Percentiles rank a stretch among this genome's conserved stretches.
These are phyloP conservation scores for Podospora tetraspora DNA, from an alignment of 495 filamentous ascomycete species.

Conservation along the genomic window DNA sequence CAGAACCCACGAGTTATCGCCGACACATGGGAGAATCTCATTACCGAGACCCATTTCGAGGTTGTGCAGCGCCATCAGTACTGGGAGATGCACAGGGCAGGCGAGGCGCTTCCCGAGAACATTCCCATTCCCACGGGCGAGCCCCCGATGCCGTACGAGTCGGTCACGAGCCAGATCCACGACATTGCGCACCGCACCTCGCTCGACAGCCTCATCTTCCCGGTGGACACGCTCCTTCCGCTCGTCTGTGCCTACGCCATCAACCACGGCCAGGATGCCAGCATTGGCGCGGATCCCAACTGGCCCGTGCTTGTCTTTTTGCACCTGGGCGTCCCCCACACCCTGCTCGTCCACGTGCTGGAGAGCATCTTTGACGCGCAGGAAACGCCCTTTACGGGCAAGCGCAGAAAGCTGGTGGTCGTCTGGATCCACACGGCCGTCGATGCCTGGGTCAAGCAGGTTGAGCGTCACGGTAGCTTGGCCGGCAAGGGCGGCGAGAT, in stretches of 20 bases:
- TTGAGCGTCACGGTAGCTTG: conserved; percentile 32
- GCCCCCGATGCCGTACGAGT: conserved; percentile 66
- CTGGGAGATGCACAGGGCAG: conserved; percentile 22
- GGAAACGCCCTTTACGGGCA: conserved; percentile 73
- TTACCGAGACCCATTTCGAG: conserved; percentile 64
- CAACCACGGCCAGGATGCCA: conserved; percentile 61
- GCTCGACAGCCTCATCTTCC: conserved; percentile 69
- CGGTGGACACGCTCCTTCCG: conserved; percentile 54
- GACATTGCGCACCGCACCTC: conserved; percentile 72
- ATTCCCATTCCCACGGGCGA: conserved; percentile 17
- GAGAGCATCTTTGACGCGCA: conserved; percentile 80
- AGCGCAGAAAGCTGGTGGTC: conserved; percentile 35
- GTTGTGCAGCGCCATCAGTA: conserved; percentile 47
- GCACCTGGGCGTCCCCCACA: conserved; percentile 66
- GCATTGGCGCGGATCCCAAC: conserved; percentile 51
- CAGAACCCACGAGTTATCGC: conserved; percentile 75
- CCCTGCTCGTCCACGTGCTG: conserved; percentile 68
- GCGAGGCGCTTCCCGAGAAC: conserved; percentile 14
- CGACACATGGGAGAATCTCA: conserved; percentile 76
- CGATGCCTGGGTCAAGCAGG: conserved; percentile 38
- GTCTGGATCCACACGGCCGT: conserved; percentile 40
- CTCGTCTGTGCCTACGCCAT: conserved; percentile 74
- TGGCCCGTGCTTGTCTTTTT: conserved; percentile 85
- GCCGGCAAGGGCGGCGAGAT: conserved; percentile 27
- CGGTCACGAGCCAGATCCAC: conserved; percentile 65